Evolutionary conservation across 768 basidiomycete genomes (phyloP), one percentile per base, ranked within the genome.

Genomic region (Pleurotus citrinopileatus): DNA sequence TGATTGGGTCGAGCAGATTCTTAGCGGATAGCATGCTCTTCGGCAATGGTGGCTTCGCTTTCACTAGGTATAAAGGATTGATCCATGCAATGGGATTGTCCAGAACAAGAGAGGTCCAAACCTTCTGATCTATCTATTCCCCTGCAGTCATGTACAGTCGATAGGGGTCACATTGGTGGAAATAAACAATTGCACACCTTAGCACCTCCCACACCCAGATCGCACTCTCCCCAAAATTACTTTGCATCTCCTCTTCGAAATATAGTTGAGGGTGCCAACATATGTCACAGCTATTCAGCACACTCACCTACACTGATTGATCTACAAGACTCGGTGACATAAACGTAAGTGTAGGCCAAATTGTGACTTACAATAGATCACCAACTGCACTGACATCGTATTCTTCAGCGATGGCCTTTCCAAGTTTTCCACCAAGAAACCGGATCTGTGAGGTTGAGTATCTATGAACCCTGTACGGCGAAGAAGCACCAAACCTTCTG

Each of bases 1-100:
- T 88, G 20, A 98, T 83, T 0, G 89, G 81, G 28, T 84, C 82
- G 0, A 87, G 84, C 20, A 98, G 79, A 63, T 98, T 98, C 68
- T 99, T 99, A n/a, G 93, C 88, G 0, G 94, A 92, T 51, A 94
- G 72, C 96, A 98, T 98, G 61, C 91, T 93, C 73, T 97, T 98
- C 57, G 81, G 87, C 26, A 89, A 70, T 0, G 77, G 73, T 13
- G 86, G 77, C 67, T 92, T 92, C 63, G 92, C 91, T 63, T 91
- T 94, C 29, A 98, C 95, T 96, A 64, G 34, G 53, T 55, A 37
- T 12, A 7, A 55, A 51, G 25, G 25, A 19, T 22, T 20, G 40
- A 34, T 23, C 56, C 44, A 32, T 44, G 26, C 29, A n/a, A 25
- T 52, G 20, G 25, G 17, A n/a, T n/a, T 25, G 53, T 23, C 20